Evolutionary conservation across 2,329 filamentous ascomycete genomes (phyloP).

Genomic region (Trematosphaeria pertusa): DNA sequence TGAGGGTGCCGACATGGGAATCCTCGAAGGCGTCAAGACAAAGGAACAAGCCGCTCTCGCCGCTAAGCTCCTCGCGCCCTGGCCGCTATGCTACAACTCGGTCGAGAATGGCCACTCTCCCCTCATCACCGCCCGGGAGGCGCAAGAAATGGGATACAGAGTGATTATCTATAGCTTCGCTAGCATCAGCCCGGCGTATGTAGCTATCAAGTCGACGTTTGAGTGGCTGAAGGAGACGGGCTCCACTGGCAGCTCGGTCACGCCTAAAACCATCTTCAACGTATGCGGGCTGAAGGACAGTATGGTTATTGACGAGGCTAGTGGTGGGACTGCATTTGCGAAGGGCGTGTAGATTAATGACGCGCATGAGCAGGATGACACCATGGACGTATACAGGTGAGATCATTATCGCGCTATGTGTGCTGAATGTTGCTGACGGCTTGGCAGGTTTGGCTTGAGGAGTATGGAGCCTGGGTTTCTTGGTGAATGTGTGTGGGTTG

Average conservation of each 20-base stretch:
- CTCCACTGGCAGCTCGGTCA: constrained; percentile 12
- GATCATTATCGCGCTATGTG: too few relatives aligned
- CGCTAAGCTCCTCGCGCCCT: constrained; percentile 53
- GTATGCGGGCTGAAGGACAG: constrained; percentile 12
- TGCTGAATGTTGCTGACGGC: too few relatives aligned
- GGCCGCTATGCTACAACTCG: constrained; percentile 61
- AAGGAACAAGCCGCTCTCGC: constrained; percentile 57
- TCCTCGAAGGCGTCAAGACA: constrained; percentile 62
- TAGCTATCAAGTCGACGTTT: constrained; percentile 17
- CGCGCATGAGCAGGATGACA: too few relatives aligned
- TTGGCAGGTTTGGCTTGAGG: too few relatives aligned
- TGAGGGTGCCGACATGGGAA: constrained; percentile 58
- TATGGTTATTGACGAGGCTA: constrained; percentile 13
- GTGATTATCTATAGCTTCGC: constrained; percentile 21
- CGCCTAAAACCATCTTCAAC: constrained; percentile 16
- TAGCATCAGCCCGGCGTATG: constrained; percentile 14
- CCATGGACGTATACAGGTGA: too few relatives aligned
- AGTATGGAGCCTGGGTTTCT: too few relatives aligned
- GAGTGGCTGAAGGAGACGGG: constrained; percentile 15
- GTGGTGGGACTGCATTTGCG: constrained; percentile 10
- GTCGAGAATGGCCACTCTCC: constrained; percentile 63
- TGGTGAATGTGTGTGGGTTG: too few relatives aligned
- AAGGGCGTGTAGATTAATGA: constrained; percentile 6
- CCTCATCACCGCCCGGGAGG: constrained; percentile 58
- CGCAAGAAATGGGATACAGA: constrained; percentile 57